Evolutionary conservation across 106 monocot species (phyloP).

Genomic region (Dendrobium chrysotoxum): DNA sequence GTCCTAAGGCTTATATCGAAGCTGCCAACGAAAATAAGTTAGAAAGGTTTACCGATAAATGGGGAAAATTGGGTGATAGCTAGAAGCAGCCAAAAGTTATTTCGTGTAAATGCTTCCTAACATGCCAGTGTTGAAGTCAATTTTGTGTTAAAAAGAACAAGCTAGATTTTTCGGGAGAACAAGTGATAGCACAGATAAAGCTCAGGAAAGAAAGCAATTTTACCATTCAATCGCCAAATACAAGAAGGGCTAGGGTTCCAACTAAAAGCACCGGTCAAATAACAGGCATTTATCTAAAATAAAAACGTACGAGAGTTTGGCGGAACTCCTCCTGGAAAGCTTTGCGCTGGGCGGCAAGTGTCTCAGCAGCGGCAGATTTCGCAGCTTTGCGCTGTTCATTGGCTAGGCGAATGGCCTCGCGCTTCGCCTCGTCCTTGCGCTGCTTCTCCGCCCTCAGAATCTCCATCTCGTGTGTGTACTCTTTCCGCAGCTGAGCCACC

Average conservation of each 20-base stretch:
- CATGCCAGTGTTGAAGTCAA: neutral
- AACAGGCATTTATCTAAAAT: neutral
- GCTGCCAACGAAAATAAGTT: neutral
- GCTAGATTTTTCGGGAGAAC: neutral
- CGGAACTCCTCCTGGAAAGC: slow-evolving; percentile 70
- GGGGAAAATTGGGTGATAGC: too few relatives aligned
- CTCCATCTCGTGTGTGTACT: slow-evolving; percentile 78
- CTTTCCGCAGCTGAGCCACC: slow-evolving; percentile 56
- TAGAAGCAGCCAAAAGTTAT: neutral
- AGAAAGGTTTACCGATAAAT: too few relatives aligned
- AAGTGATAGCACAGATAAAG: neutral
- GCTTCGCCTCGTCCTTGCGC: slow-evolving; percentile 56
- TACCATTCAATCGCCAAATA: neutral
- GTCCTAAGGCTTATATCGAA: neutral
- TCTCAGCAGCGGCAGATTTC: slow-evolving; percentile 70
- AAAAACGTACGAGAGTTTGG: slow-evolving; percentile 51
- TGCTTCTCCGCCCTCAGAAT: slow-evolving; percentile 51
- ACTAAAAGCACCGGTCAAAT: neutral
- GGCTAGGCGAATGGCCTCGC: slow-evolving; percentile 59
- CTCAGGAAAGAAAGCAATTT: neutral
- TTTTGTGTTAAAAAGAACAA: neutral
- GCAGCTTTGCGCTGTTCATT: slow-evolving; percentile 71
- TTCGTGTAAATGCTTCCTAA: neutral
- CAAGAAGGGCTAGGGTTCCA: neutral
- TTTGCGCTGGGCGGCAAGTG: slow-evolving; percentile 51